Conservation (phyloP, 306 rosid genomes). For the Glycine tomentella region DNA sequence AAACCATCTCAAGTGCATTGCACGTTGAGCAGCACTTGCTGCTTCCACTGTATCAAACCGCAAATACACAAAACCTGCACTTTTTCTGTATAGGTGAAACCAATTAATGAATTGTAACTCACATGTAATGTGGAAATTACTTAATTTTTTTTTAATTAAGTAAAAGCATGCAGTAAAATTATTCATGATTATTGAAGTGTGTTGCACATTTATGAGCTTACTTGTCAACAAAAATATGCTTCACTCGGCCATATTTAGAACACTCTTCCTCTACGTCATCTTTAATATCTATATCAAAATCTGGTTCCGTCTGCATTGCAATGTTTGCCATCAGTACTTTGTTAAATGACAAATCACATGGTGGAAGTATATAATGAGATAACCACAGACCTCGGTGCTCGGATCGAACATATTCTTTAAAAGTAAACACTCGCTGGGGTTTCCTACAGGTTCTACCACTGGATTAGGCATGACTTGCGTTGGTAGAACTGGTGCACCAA, state of each 20-base stretch:
- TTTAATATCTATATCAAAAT: constrained; percentile 88
- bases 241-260: constrained; percentile 88
- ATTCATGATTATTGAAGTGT: constrained; percentile 12
- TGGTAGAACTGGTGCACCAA: constrained; percentile 63
- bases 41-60: constrained; percentile 86
- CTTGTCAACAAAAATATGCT: constrained; percentile 96
- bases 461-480: constrained; percentile 59
- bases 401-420: constrained; percentile 99
- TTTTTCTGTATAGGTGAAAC: constrained; percentile 62
- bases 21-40: constrained; percentile 81
- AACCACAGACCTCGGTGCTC: constrained; percentile 73
- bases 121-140: not conserved
- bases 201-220: constrained; percentile 54
- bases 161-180: not conserved
- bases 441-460: constrained; percentile 74
- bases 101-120: constrained; percentile 15
- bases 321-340: constrained; percentile 33
- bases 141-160: too few relatives aligned
- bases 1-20: constrained; percentile 98
- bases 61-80: constrained; percentile 92
- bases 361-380: constrained; percentile 22
- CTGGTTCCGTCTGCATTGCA: constrained; percentile 78
- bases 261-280: constrained; percentile 98
- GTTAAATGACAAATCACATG: constrained; percentile 30
- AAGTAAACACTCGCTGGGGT: constrained; percentile 87